Percentiles rank a stretch among this genome's conserved stretches.
These are phyloP conservation scores for Adansonia gregorii DNA, from an alignment of 441 rosid species.

Conservation along the genomic window DNA sequence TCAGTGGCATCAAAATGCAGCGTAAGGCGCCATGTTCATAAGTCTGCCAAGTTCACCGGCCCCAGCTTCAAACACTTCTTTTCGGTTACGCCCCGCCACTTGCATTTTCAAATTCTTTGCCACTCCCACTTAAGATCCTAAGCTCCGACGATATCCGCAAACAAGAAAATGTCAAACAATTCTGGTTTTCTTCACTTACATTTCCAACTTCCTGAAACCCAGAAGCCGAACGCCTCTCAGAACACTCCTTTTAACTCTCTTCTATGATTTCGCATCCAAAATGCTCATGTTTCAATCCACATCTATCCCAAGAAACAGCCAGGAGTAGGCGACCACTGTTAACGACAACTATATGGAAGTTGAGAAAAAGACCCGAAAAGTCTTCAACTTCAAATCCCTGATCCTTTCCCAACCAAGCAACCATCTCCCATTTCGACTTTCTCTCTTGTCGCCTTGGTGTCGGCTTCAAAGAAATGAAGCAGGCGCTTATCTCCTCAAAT, in stretches of 20 bases:
- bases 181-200: conserved; percentile 39
- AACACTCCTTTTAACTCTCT: conserved; percentile 14
- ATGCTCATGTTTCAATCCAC: conserved; percentile 71
- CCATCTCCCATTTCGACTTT: conserved; percentile 66
- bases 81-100: too few species aligned
- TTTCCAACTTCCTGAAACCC: conserved; percentile 35
- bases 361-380: conserved; percentile 79
- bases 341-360: conserved; percentile 92
- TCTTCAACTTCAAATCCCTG: conserved; percentile 65
- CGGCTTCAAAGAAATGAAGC: conserved; percentile 81
- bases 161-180: conserved; percentile 30
- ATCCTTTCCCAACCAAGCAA: conserved; percentile 72
- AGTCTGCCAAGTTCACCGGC: too few species aligned
- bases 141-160: conserved; percentile 5
- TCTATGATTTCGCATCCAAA: conserved; percentile 26
- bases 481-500: conserved; percentile 73
- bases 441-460: conserved; percentile 75
- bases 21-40: too few species aligned
- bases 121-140: conserved; percentile 30
- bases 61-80: too few species aligned
- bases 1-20: too few species aligned
- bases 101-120: neutral
- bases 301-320: conserved; percentile 75
- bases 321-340: conserved; percentile 87
- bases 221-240: conserved; percentile 13